Conservation (phyloP, 345 rosid genomes). For the Sisymbrium altissimum region DNA sequence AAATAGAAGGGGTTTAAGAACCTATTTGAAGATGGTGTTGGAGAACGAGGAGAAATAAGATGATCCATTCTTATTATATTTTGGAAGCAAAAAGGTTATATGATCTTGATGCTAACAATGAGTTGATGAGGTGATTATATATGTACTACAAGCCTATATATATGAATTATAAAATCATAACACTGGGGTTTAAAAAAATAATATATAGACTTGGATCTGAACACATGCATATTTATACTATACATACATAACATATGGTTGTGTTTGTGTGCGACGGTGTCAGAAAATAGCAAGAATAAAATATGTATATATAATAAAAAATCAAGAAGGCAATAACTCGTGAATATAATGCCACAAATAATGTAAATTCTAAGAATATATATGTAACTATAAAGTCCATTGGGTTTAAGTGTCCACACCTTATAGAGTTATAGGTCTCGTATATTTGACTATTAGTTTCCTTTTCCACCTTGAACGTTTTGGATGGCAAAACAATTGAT, state of each 20-base stretch:
- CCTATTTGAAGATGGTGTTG: slow-evolving; percentile 11
- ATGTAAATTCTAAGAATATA: background rate
- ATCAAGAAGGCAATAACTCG: slow-evolving; percentile 10
- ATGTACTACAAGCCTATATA: background rate
- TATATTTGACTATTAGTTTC: background rate
- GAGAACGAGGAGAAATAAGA: slow-evolving; percentile 2
- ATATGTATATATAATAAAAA: background rate
- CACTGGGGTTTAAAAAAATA: background rate
- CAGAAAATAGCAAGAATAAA: background rate
- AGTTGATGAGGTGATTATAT: slow-evolving; percentile 4
- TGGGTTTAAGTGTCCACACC: slow-evolving; percentile 14
- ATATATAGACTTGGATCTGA: slow-evolving; percentile 15
- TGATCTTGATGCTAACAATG: slow-evolving; percentile 1
- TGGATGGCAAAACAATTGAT: background rate
- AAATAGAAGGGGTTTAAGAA: background rate
- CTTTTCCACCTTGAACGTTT: background rate
- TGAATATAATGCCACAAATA: background rate
- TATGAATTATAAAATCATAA: background rate
- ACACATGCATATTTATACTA: background rate
- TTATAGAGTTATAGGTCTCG: background rate
- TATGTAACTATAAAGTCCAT: background rate
- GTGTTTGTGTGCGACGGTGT: slow-evolving; percentile 2
- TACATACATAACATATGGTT: slow-evolving; percentile 2
- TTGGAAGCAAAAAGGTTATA: background rate
- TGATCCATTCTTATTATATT: slow-evolving; percentile 16